Conservation (phyloP, 192 early-diverging fungal species). For the Bifiguratus adelaidae region DNA sequence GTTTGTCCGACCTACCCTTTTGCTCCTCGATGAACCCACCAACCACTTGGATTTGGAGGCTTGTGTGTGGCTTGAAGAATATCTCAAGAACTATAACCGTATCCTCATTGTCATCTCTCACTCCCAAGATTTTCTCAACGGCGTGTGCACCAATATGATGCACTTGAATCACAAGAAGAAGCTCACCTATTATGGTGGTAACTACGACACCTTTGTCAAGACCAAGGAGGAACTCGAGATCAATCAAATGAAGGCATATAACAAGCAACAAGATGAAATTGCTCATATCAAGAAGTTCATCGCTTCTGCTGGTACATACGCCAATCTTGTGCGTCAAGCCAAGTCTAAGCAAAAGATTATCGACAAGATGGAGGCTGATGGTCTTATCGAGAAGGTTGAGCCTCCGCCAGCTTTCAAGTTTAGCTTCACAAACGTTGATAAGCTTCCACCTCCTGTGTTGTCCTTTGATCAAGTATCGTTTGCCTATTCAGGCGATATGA, state of each 20-base stretch:
- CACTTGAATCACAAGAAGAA: constrained; percentile 85
- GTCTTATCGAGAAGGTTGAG: constrained; percentile 93
- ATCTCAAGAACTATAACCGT: constrained; percentile 63
- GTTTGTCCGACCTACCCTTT: constrained; percentile 65
- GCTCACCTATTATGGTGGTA: constrained; percentile 92
- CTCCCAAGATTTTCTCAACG: constrained; percentile 60
- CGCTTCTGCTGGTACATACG: constrained; percentile 97
- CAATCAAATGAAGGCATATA: constrained; percentile 99
- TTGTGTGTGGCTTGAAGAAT: constrained; percentile 60
- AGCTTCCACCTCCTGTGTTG: constrained; percentile 92
- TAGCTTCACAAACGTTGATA: constrained; percentile 74
- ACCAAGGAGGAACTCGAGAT: constrained; percentile 91
- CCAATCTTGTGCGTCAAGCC: constrained; percentile 97
- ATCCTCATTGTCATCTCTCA: constrained; percentile 79
- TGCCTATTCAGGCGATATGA: constrained; percentile 77
- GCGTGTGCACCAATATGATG: constrained; percentile 85
- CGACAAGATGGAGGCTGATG: constrained; percentile 99
- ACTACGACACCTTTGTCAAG: constrained; percentile 94
- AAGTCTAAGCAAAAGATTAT: constrained; percentile 99
- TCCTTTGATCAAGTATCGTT: constrained; percentile 89
- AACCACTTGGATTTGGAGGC: constrained; percentile 70
- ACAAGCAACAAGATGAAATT: constrained; percentile 99
- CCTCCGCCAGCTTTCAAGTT: constrained; percentile 68
- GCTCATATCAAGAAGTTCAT: constrained; percentile 99
- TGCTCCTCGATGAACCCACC: constrained; percentile 37